These are phyloP conservation scores for Sporobolomyces pararoseus DNA, from an alignment of 768 basidiomycete genomes.

Conservation along the genomic window DNA sequence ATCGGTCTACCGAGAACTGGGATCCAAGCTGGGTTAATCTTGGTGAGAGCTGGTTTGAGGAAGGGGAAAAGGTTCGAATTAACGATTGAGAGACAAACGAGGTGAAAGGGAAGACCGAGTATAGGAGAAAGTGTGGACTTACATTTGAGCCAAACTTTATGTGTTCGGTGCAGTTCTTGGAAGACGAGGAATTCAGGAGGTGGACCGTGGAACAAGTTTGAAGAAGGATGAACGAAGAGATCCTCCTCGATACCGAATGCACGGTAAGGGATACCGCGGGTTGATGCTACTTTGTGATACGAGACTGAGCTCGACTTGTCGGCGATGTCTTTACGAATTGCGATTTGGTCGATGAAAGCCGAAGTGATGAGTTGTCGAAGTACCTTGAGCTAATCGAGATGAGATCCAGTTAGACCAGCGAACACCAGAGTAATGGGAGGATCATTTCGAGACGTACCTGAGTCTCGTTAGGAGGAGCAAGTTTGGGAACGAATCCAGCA, in stretches of 20 bases:
- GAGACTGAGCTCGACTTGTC: slow-evolving; percentile 54
- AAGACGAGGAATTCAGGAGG: slow-evolving; percentile 86
- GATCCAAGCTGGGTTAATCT: slow-evolving; percentile 84
- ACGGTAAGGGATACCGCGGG: slow-evolving; percentile 75
- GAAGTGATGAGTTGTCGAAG: slow-evolving; percentile 81
- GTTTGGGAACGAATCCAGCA: slow-evolving; percentile 60
- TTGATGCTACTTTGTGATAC: slow-evolving; percentile 64
- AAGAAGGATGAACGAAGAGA: slow-evolving; percentile 87
- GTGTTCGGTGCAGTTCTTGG: slow-evolving; percentile 74
- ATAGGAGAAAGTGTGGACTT: slow-evolving; percentile 35
- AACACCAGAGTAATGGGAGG: not conserved
- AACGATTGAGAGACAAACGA: not conserved
- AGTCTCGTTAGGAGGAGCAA: slow-evolving; percentile 69
- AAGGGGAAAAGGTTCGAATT: not conserved
- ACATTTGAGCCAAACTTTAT: slow-evolving; percentile 77
- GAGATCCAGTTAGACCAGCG: not conserved
- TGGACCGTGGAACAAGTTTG: slow-evolving; percentile 62
- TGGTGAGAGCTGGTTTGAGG: slow-evolving; percentile 62
- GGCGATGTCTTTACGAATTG: slow-evolving; percentile 78
- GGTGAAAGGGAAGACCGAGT: too few relatives aligned
- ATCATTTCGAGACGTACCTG: slow-evolving; percentile 58
- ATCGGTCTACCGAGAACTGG: slow-evolving; percentile 70
- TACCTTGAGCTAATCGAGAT: slow-evolving; percentile 69
- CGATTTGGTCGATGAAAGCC: slow-evolving; percentile 92
- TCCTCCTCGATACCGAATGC: slow-evolving; percentile 76